Conservation (phyloP, 345 rosid species). For the Litchi chinensis region DNA sequence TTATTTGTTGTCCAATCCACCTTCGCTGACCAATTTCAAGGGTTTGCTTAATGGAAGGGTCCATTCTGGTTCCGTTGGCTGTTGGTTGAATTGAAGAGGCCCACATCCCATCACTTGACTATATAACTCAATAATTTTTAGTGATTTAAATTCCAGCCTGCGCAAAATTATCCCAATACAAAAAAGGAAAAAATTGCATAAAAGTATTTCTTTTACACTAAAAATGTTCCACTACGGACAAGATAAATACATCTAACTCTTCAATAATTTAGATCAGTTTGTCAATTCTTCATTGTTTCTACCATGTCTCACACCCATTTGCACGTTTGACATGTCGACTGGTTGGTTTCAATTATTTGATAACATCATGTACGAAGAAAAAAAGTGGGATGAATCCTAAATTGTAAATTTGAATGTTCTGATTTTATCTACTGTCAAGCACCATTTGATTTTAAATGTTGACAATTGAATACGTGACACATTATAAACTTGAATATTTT, state of each 20-base stretch:
- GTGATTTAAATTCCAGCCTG: slow-evolving; percentile 13
- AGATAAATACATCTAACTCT: not conserved
- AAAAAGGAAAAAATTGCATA: not conserved
- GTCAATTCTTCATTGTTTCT: slow-evolving; percentile 5
- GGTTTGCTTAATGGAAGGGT: not conserved
- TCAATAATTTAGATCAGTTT: not conserved
- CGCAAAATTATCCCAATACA: not conserved
- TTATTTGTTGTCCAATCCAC: not conserved
- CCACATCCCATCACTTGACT: slow-evolving; percentile 8
- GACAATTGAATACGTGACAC: not conserved
- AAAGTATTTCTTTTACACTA: not conserved
- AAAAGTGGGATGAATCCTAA: too few relatives aligned
- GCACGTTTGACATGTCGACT: slow-evolving; percentile 15
- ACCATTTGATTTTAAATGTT: not conserved
- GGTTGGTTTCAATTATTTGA: not conserved
- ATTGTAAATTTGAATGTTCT: not conserved
- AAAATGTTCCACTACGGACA: not conserved
- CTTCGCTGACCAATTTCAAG: not conserved
- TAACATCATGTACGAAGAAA: too few relatives aligned
- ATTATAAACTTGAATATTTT: too few relatives aligned
- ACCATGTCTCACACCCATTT: not conserved
- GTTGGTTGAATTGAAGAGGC: slow-evolving; percentile 19
- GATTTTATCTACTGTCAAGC: not conserved
- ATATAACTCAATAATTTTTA: not conserved
- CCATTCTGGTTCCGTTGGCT: not conserved